These are phyloP conservation scores for Vachellia collinsii DNA, from an alignment of 306 rosid genomes.

Conservation along the genomic window DNA sequence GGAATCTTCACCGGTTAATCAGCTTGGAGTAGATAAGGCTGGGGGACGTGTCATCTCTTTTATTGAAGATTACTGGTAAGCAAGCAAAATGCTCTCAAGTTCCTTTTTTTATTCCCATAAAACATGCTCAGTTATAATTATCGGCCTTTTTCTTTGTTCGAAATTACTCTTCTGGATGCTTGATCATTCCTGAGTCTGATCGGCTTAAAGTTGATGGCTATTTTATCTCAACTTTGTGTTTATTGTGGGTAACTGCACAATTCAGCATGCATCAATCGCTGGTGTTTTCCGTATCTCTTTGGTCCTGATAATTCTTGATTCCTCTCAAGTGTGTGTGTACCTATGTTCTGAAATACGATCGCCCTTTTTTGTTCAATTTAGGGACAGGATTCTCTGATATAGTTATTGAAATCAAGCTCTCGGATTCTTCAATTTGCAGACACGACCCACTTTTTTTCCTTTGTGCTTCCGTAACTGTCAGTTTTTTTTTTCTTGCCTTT, in stretches of 20 bases:
- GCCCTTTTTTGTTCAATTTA: neutral
- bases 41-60: constrained; percentile 40
- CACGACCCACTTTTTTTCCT: neutral
- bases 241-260: constrained; percentile 36
- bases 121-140: constrained; percentile 14
- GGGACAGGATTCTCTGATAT: constrained; percentile 28
- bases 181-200: constrained; percentile 29
- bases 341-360: constrained; percentile 25
- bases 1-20: constrained; percentile 46
- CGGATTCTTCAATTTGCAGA: constrained; percentile 6
- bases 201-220: constrained; percentile 28
- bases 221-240: constrained; percentile 27
- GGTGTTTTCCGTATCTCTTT: neutral
- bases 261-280: neutral
- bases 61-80: constrained; percentile 50
- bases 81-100: constrained; percentile 2
- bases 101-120: constrained; percentile 21
- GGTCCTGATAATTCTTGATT: neutral
- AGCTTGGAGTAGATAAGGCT: constrained; percentile 50
- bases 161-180: constrained; percentile 29
- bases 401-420: constrained; percentile 6
- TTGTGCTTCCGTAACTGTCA: neutral
- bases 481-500: neutral
- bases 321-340: neutral
- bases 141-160: neutral